phyloP scores from a whole-genome alignment of 2,329 filamentous ascomycete genomes.

The Pseudopithomyces chartarum region DNA sequence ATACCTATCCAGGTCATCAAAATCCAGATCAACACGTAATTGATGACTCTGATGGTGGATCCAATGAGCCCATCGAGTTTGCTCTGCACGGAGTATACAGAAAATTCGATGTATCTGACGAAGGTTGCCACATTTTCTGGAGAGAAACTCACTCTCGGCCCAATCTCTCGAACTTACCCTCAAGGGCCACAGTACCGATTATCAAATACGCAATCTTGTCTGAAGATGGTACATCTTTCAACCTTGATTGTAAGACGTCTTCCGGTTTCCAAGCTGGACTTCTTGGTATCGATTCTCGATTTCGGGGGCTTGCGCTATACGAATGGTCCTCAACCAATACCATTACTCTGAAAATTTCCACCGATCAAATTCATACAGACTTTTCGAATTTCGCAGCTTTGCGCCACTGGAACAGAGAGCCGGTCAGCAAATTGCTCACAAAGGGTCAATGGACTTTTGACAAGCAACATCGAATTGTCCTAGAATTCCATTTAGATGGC shows the following conservation, averaged over 20 bases:
- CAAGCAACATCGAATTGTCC: too few relatives aligned
- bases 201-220: not conserved
- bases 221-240: not conserved
- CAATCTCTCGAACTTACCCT: not conserved
- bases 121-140: not conserved
- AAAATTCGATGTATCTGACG: not conserved
- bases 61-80: not conserved
- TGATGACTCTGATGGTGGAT: too few relatives aligned
- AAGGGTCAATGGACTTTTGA: too few relatives aligned
- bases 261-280: not conserved
- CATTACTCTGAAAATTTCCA: too few relatives aligned
- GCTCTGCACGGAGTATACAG: not conserved
- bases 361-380: too few relatives aligned
- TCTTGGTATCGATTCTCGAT: too few relatives aligned
- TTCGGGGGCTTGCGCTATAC: too few relatives aligned
- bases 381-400: too few relatives aligned
- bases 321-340: too few relatives aligned
- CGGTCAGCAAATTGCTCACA: too few relatives aligned
- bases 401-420: too few relatives aligned
- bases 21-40: not conserved
- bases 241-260: not conserved
- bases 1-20: not conserved
- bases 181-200: not conserved
- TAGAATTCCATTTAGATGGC: too few relatives aligned
- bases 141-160: not conserved